A percentile compares a stretch with the other conserved stretches of the same genome.
Conservation (phyloP, 2,329 filamentous ascomycete genomes). For the Bipolaris bicolor region DNA sequence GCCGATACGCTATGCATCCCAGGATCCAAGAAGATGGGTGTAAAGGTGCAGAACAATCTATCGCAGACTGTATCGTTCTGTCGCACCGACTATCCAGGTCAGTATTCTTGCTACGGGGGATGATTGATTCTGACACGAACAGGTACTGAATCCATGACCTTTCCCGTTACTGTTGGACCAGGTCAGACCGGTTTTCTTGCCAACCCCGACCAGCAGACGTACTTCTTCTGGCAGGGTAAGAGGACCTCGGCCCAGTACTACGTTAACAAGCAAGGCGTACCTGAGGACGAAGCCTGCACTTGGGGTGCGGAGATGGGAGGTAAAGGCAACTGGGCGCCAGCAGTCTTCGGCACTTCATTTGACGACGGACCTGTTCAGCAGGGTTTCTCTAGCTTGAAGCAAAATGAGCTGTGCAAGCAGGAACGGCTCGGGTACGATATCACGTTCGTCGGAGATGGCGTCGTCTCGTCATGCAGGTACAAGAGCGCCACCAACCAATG, state of each 20-base stretch:
- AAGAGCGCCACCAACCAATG: slow-evolving; percentile 70
- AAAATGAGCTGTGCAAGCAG: slow-evolving; percentile 75
- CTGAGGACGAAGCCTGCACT: slow-evolving; percentile 71
- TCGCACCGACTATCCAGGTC: slow-evolving; percentile 94
- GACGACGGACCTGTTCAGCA: slow-evolving; percentile 51
- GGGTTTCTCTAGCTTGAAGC: slow-evolving; percentile 83
- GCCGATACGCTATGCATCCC: slow-evolving; percentile 74
- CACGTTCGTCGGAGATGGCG: slow-evolving; percentile 71
- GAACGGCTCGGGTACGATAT: slow-evolving; percentile 79
- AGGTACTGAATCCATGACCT: slow-evolving; percentile 81
- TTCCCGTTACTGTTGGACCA: slow-evolving; percentile 70
- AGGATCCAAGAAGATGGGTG: slow-evolving; percentile 67
- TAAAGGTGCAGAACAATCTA: slow-evolving; percentile 79
- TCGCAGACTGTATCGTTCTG: slow-evolving; percentile 73
- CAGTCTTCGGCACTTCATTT: slow-evolving; percentile 83
- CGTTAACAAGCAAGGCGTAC: slow-evolving; percentile 80
- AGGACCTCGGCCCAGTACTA: slow-evolving; percentile 94
- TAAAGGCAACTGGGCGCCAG: slow-evolving; percentile 83
- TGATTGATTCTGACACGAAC: slow-evolving; percentile 10
- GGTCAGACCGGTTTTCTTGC: slow-evolving; percentile 69
- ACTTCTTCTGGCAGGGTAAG: slow-evolving; percentile 78
- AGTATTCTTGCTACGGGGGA: slow-evolving; percentile 17
- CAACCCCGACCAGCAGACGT: slow-evolving; percentile 73
- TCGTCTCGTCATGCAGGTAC: slow-evolving; percentile 62
- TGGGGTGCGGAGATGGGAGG: slow-evolving; percentile 70